Evolutionary conservation across 305 asterid species (phyloP).

Genomic region (Rubia tinctorum): DNA sequence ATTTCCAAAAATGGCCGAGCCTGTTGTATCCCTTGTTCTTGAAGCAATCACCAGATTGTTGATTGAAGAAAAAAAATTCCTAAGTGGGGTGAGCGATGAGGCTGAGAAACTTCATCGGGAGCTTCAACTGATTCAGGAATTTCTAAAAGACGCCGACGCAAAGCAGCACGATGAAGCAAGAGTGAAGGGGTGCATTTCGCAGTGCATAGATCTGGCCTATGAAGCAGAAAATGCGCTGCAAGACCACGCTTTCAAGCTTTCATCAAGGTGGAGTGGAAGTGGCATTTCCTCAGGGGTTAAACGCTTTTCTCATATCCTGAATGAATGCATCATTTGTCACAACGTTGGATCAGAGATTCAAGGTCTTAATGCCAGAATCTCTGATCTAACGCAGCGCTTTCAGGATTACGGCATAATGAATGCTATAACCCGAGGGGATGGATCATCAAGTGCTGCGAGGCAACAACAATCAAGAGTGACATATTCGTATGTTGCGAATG

Average conservation of each 20-base stretch:
- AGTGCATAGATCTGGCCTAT: slow-evolving; percentile 40
- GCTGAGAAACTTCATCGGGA: slow-evolving; percentile 25
- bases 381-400: slow-evolving; percentile 11
- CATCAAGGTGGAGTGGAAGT: slow-evolving; percentile 11
- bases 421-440: neutral
- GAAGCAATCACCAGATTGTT: no score
- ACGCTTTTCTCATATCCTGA: slow-evolving; percentile 21
- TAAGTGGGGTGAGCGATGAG: no score
- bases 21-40: no score
- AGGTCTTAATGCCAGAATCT: slow-evolving; percentile 16
- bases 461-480: slow-evolving; percentile 23
- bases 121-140: slow-evolving; percentile 34
- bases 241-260: slow-evolving; percentile 19
- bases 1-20: no score
- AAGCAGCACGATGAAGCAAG: slow-evolving; percentile 37
- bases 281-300: neutral
- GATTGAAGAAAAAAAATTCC: no score
- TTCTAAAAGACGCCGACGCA: slow-evolving; percentile 45
- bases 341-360: slow-evolving; percentile 10
- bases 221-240: slow-evolving; percentile 35
- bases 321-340: slow-evolving; percentile 16
- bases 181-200: slow-evolving; percentile 42
- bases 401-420: slow-evolving; percentile 12
- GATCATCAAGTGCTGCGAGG: neutral
- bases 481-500: slow-evolving; percentile 24